A percentile compares a stretch with the other conserved stretches of the same genome.
Evolutionary conservation across 1,284 basidiomycete genomes (phyloP).

Genomic region (Fomitopsis schrenkii): DNA sequence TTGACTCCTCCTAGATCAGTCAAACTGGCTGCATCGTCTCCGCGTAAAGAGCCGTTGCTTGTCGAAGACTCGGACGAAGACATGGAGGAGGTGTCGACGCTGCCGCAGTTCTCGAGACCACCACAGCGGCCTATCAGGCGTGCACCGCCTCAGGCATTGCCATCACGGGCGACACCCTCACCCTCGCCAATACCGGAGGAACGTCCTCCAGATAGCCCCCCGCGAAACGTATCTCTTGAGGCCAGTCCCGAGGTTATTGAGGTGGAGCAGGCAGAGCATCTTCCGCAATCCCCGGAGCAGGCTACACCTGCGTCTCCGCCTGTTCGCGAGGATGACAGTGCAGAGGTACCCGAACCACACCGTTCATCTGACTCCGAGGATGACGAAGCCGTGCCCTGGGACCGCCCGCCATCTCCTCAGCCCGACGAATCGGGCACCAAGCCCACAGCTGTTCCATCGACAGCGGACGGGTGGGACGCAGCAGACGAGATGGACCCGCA

Average conservation of each 20-base stretch:
- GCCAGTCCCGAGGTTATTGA: background rate
- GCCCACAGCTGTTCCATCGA: slow-evolving; percentile 12
- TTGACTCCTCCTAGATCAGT: background rate
- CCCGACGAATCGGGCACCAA: slow-evolving; percentile 8
- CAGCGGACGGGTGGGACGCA: slow-evolving; percentile 51
- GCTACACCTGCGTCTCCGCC: background rate
- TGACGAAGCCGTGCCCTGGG: slow-evolving; percentile 34
- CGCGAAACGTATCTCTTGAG: background rate
- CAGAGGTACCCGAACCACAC: no score
- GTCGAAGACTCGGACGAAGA: slow-evolving; percentile 16
- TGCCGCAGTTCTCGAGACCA: background rate
- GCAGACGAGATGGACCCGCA: slow-evolving; percentile 77
- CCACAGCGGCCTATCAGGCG: background rate
- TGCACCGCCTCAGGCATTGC: background rate
- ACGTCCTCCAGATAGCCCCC: background rate
- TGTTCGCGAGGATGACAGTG: background rate
- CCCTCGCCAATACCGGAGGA: background rate
- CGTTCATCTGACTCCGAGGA: background rate
- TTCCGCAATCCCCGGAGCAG: background rate
- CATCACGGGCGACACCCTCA: background rate
- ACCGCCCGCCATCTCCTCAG: slow-evolving; percentile 46
- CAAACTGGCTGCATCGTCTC: background rate
- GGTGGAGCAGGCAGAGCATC: background rate
- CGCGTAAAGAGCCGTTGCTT: background rate
- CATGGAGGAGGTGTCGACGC: slow-evolving; percentile 15